phyloP scores from a whole-genome alignment of 1,139 yeast species.

The Kazachstania sp. region DNA sequence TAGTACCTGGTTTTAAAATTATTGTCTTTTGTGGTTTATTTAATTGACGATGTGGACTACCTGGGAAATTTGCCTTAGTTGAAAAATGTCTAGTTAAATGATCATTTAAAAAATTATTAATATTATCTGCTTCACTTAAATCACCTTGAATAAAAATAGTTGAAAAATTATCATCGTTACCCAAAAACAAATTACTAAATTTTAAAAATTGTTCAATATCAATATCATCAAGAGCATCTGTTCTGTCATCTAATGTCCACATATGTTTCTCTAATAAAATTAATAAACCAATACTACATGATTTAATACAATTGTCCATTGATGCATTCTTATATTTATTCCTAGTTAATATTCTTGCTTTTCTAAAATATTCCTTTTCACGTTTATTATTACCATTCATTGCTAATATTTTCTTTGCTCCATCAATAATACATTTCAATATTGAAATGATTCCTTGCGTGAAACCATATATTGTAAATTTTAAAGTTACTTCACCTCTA shows the following conservation, averaged over 20 bases:
- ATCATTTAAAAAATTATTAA: constrained; percentile 19
- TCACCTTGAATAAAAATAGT: constrained; percentile 47
- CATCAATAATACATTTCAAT: constrained; percentile 8
- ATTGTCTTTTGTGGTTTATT: constrained; percentile 23
- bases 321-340: constrained; percentile 37
- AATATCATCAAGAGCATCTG: constrained; percentile 49
- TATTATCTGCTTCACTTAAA: constrained; percentile 23
- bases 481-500: constrained; percentile 43
- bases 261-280: constrained; percentile 46
- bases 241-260: constrained; percentile 44
- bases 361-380: constrained; percentile 35
- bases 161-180: constrained; percentile 28
- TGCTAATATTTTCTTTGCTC: constrained; percentile 2
- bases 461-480: constrained; percentile 45
- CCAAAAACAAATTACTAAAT: constrained; percentile 27
- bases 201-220: constrained; percentile 36
- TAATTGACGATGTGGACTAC: constrained; percentile 11
- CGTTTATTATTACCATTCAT: constrained; percentile 12
- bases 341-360: constrained; percentile 39
- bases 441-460: constrained; percentile 31
- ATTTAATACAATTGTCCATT: constrained; percentile 36
- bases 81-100: constrained; percentile 15
- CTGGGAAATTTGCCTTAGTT: not conserved
- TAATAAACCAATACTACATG: constrained; percentile 41
- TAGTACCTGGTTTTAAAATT: constrained; percentile 33